Evolutionary conservation across 2,329 filamentous ascomycete species (phyloP).

Genomic region (Zasmidium angulare): DNA sequence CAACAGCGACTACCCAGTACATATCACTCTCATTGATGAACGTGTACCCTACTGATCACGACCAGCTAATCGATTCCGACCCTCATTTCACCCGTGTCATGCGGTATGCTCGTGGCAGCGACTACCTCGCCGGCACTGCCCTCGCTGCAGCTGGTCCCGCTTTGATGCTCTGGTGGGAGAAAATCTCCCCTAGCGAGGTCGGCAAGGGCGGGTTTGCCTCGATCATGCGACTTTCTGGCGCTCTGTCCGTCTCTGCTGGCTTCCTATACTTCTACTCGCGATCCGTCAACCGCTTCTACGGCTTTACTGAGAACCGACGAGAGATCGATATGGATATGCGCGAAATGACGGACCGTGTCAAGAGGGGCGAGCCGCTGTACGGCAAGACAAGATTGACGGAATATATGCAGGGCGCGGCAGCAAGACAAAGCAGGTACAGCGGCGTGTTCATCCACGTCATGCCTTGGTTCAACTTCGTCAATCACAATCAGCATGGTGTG

Average conservation of each 20-base stretch:
- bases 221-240: constrained; percentile 75
- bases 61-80: constrained; percentile 96
- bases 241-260: constrained; percentile 72
- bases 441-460: constrained; percentile 79
- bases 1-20: constrained; percentile 82
- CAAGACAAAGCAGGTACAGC: constrained; percentile 88
- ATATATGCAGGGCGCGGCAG: constrained; percentile 91
- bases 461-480: constrained; percentile 98
- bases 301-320: constrained; percentile 85
- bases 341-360: constrained; percentile 97
- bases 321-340: constrained; percentile 96
- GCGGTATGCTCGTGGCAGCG: constrained; percentile 78
- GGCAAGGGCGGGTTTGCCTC: constrained; percentile 79
- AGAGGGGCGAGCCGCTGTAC: constrained; percentile 86
- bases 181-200: constrained; percentile 78
- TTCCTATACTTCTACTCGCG: constrained; percentile 84
- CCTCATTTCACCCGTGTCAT: constrained; percentile 92
- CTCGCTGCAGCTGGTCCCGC: constrained; percentile 72
- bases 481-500: constrained; percentile 92
- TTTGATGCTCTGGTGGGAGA: constrained; percentile 77
- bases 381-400: constrained; percentile 75
- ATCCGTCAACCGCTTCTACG: constrained; percentile 87
- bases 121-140: constrained; percentile 71
- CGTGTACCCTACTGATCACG: constrained; percentile 17
- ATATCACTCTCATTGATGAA: neutral